Conservation (phyloP, 768 basidiomycete species). For the Lactarius deliciosus region DNA sequence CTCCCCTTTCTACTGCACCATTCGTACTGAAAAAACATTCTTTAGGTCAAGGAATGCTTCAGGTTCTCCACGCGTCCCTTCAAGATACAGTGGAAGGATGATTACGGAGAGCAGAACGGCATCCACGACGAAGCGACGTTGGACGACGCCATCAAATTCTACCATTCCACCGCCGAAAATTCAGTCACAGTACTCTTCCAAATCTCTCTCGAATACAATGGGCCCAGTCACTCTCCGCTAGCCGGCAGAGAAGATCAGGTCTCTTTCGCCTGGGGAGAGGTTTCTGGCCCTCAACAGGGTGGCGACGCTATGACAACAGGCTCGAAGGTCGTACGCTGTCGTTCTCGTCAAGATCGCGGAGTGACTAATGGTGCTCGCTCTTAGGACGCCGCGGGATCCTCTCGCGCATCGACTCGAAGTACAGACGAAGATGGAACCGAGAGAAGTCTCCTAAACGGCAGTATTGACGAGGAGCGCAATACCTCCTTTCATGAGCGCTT, state of each 20-base stretch:
- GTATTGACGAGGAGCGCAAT: background rate
- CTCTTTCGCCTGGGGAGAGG: conserved; percentile 49
- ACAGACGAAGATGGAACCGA: background rate
- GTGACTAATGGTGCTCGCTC: conserved; percentile 10
- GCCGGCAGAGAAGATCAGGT: conserved; percentile 75
- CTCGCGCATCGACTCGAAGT: background rate
- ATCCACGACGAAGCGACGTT: conserved; percentile 76
- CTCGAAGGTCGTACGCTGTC: conserved; percentile 54
- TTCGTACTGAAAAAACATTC: conserved; percentile 12
- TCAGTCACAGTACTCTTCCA: conserved; percentile 68
- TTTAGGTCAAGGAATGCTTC: conserved; percentile 83
- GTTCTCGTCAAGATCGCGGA: conserved; percentile 5
- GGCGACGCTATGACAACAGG: conserved; percentile 77
- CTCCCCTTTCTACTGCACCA: conserved; percentile 12
- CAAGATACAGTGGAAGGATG: conserved; percentile 79
- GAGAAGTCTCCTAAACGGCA: background rate
- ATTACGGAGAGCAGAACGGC: conserved; percentile 75
- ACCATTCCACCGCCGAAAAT: conserved; percentile 70
- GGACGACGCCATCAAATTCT: conserved; percentile 85
- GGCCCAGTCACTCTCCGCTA: conserved; percentile 78
- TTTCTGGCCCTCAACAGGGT: conserved; percentile 48
- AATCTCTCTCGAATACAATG: conserved; percentile 85
- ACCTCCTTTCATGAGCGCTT: background rate
- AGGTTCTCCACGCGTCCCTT: conserved; percentile 68
- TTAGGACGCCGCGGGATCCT: background rate